Percentiles rank a stretch among this genome's conserved stretches.
Conservation (phyloP, 148 eudicot genomes). For the Silene latifolia region DNA sequence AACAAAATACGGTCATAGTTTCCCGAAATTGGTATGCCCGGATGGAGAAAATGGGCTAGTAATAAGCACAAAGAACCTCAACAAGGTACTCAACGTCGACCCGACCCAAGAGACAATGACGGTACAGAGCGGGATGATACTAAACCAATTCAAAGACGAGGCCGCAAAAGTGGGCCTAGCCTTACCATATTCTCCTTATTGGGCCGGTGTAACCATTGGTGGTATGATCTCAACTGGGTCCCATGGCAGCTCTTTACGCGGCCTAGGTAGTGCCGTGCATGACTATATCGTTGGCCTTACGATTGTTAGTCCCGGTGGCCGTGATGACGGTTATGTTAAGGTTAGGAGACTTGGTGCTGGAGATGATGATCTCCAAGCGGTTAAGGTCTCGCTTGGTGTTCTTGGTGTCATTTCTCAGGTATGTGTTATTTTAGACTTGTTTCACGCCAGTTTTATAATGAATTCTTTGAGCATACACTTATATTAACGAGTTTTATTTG, state of each 20-base stretch:
- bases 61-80: conserved; percentile 29
- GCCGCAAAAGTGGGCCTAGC: conserved; percentile 22
- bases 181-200: conserved; percentile 23
- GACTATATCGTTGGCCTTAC: conserved; percentile 25
- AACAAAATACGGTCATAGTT: conserved; percentile 27
- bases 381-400: conserved; percentile 34
- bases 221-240: conserved; percentile 28
- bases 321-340: conserved; percentile 19
- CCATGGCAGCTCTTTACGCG: conserved; percentile 30
- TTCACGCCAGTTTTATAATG: too few species aligned
- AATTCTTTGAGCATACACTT: too few species aligned
- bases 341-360: conserved; percentile 6
- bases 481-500: too few species aligned
- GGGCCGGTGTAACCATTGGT: conserved; percentile 25
- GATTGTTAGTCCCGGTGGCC: conserved; percentile 26
- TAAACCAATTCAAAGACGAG: conserved; percentile 24
- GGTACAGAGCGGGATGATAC: conserved; percentile 26
- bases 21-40: conserved; percentile 26
- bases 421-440: not conserved
- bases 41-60: conserved; percentile 27
- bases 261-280: conserved; percentile 30
- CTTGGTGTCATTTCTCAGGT: conserved; percentile 38
- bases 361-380: conserved; percentile 26
- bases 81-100: conserved; percentile 12
- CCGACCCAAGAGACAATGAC: conserved; percentile 3